Evolutionary conservation across 2,329 filamentous ascomycete species (phyloP).

Genomic region (Aspergillus fijiensis): DNA sequence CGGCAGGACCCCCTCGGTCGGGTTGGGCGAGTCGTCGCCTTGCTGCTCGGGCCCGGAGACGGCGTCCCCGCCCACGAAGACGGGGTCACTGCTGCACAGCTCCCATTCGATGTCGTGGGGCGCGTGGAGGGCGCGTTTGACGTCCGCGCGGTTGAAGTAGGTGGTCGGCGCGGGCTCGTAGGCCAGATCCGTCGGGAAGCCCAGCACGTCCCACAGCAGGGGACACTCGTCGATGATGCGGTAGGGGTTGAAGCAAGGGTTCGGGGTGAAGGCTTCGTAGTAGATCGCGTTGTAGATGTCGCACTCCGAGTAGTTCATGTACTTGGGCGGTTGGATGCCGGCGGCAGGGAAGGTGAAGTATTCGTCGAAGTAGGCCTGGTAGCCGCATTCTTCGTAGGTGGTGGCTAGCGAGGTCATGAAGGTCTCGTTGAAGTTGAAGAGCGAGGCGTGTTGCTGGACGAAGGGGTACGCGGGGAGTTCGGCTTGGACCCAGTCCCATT

Average conservation of each 20-base stretch:
- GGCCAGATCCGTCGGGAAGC: conserved; percentile 53
- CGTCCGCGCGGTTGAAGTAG: conserved; percentile 70
- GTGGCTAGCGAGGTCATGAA: conserved; percentile 42
- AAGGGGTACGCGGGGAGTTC: conserved; percentile 42
- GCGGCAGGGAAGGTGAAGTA: conserved; percentile 55
- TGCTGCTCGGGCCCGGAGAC: conserved; percentile 33
- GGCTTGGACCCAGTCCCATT: conserved; percentile 34
- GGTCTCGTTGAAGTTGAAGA: conserved; percentile 46
- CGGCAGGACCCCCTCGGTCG: conserved; percentile 51
- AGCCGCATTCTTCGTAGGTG: conserved; percentile 47
- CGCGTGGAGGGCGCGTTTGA: conserved; percentile 68
- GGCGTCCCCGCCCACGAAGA: conserved; percentile 44
- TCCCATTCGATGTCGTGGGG: conserved; percentile 37
- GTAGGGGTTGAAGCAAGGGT: conserved; percentile 81
- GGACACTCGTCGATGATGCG: conserved; percentile 72
- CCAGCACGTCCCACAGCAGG: conserved; percentile 65
- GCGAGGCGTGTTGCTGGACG: conserved; percentile 40
- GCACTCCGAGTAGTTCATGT: conserved; percentile 54
- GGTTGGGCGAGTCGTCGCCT: conserved; percentile 50
- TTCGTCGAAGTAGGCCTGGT: conserved; percentile 46
- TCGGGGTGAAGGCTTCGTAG: conserved; percentile 55
- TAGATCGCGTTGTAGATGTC: conserved; percentile 58
- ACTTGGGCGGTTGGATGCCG: conserved; percentile 57
- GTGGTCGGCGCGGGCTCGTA: conserved; percentile 62
- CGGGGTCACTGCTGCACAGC: conserved; percentile 37